A percentile compares a stretch with the other conserved stretches of the same genome.
Evolutionary conservation across 176 grass and related monocot genomes (phyloP).

Genomic region (Metroxylon sagu): DNA sequence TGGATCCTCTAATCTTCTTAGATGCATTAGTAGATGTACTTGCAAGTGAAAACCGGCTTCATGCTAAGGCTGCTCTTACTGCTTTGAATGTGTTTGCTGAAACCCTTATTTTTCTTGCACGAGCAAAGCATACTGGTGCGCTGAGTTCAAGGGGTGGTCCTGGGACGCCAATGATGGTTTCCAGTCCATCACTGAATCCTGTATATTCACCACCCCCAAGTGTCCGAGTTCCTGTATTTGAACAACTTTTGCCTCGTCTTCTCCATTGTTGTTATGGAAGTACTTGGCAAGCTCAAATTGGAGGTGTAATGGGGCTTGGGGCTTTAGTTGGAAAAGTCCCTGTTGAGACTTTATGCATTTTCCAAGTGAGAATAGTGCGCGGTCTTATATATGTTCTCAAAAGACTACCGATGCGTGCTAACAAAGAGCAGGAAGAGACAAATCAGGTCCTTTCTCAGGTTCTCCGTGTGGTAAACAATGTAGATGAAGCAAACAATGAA

Average conservation of each 20-base stretch:
- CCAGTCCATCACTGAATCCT: conserved; percentile 94
- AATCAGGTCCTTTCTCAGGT: conserved; percentile 93
- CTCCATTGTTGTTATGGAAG: conserved; percentile 97
- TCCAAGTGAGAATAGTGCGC: conserved; percentile 89
- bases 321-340: conserved; percentile 95
- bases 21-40: conserved; percentile 89
- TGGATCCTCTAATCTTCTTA: conserved; percentile 90
- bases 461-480: conserved; percentile 92
- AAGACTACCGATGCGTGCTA: conserved; percentile 87
- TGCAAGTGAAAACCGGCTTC: conserved; percentile 78
- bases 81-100: conserved; percentile 82
- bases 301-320: conserved; percentile 93
- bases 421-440: conserved; percentile 99
- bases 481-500: conserved; percentile 98
- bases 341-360: conserved; percentile 83
- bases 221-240: conserved; percentile 88
- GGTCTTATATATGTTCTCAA: conserved; percentile 89
- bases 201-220: conserved; percentile 98
- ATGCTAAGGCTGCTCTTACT: conserved; percentile 88
- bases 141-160: conserved; percentile 65
- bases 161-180: conserved; percentile 93
- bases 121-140: conserved; percentile 71
- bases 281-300: conserved; percentile 97
- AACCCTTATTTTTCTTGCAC: conserved; percentile 80
- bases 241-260: conserved; percentile 77